A percentile compares a stretch with the other conserved stretches of the same genome.
Conservation (phyloP, 2,329 filamentous ascomycete species). For the Phialophora tarda region DNA sequence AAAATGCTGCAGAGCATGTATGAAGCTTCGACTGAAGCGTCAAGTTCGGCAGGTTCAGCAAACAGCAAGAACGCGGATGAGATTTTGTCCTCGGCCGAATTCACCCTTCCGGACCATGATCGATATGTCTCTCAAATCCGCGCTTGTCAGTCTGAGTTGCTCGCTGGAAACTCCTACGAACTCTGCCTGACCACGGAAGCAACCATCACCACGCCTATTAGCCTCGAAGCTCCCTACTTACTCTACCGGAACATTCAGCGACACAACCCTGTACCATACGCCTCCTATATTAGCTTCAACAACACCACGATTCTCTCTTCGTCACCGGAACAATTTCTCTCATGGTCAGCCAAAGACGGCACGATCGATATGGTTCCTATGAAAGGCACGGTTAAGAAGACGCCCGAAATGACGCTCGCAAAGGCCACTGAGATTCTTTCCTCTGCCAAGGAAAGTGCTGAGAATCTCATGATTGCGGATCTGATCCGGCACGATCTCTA, state of each 20-base stretch:
- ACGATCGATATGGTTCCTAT: slow-evolving; percentile 77
- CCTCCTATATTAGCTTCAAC: slow-evolving; percentile 76
- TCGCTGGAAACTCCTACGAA: slow-evolving; percentile 82
- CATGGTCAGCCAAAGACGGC: slow-evolving; percentile 64
- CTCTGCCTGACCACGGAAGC: slow-evolving; percentile 82
- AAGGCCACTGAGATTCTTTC: slow-evolving; percentile 75
- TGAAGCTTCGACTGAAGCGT: slow-evolving; percentile 24
- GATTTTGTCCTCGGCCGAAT: slow-evolving; percentile 37
- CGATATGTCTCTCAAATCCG: slow-evolving; percentile 71
- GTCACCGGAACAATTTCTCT: slow-evolving; percentile 88
- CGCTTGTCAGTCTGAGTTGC: slow-evolving; percentile 72
- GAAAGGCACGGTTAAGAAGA: slow-evolving; percentile 93
- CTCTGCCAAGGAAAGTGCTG: slow-evolving; percentile 86
- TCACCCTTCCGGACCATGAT: slow-evolving; percentile 48
- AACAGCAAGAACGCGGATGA: slow-evolving; percentile 39
- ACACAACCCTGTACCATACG: slow-evolving; percentile 82
- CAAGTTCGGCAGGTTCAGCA: slow-evolving; percentile 41
- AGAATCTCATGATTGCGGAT: slow-evolving; percentile 98
- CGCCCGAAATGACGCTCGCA: slow-evolving; percentile 68
- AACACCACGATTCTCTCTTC: slow-evolving; percentile 75
- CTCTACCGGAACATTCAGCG: slow-evolving; percentile 73
- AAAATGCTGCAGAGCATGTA: not conserved
- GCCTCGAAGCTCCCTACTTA: slow-evolving; percentile 62
- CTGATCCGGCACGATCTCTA: slow-evolving; percentile 93
- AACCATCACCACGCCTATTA: slow-evolving; percentile 56